Evolutionary conservation across 768 basidiomycete genomes (phyloP), one percentile per base, ranked within the genome.

Genomic region (Rhodotorula paludigena): DNA sequence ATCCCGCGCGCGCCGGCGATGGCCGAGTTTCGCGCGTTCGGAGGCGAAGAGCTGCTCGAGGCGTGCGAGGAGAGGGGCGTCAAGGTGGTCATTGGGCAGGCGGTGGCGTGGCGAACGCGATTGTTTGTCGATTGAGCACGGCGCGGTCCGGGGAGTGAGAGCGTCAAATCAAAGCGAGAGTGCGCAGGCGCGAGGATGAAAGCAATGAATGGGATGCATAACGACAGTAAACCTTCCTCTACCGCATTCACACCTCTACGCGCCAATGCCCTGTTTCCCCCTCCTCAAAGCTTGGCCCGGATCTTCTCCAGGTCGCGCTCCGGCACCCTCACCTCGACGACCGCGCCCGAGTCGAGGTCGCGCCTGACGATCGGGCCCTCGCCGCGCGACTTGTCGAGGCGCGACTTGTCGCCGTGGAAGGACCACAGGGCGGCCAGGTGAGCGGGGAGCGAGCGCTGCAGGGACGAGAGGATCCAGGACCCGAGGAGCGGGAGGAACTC

Each of bases 401-500:
- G 57, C 15, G 38, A 25, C 36, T 8, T 20, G 53, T 68, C 67
- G 35, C 67, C 67, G 28, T 49, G 14, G 58, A 88, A 78, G 0
- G 87, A 81, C 77, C 94, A 93, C 75, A 85, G 86, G 41, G 78
- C 75, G 5, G 79, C 80, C 28, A 87, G 78, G 0, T 78, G 78
- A 3, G 83, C 76, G 1, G 84, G 81, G 7, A 92, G 80, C 39
- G 80, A 86, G 2, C 84, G 83, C 76, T 90, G 82, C 36, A 94
- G 81, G 1, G 85, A 81, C 69, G 88, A 86, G 11, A 84, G 86
- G 36, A 93, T 86, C 47, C 94, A 81, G 15, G 83, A 77, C 8
- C 93, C 92, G 59, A 96, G 82, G 23, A 86, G 84, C 7, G 93
- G 93, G 18, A 94, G 82, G 80, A 96, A 96, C 88, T 98, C 63